Conservation (phyloP, 2,329 filamentous ascomycete genomes). For the Tolypocladium cylindrosporum region DNA sequence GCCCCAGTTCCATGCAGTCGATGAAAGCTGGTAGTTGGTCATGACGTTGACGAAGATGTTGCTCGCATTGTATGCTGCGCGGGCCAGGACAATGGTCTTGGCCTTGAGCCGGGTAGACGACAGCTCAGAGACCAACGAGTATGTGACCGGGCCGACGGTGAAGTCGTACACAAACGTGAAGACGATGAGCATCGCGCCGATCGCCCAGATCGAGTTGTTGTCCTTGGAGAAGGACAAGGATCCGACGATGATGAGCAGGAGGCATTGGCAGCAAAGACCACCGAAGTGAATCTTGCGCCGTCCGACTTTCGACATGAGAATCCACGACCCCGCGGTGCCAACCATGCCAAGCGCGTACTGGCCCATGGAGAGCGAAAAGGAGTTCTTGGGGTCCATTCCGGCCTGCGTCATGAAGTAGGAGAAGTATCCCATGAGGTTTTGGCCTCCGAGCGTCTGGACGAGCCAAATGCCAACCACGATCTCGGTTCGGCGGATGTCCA, state of each 20-base stretch:
- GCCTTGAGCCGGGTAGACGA: conserved; percentile 43
- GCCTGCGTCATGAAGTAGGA: conserved; percentile 36
- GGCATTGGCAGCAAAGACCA: conserved; percentile 30
- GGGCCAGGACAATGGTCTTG: conserved; percentile 44
- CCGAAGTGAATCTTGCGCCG: conserved; percentile 38
- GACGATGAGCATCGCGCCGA: conserved; percentile 37
- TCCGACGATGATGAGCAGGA: conserved; percentile 30
- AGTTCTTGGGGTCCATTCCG: conserved; percentile 31
- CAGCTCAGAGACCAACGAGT: conserved; percentile 40
- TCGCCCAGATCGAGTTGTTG: conserved; percentile 28
- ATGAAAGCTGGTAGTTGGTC: conserved; percentile 37
- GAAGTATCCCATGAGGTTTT: conserved; percentile 39
- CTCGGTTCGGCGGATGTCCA: conserved; percentile 42
- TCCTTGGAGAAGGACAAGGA: conserved; percentile 24
- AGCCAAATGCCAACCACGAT: conserved; percentile 39
- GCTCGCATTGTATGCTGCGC: conserved; percentile 30
- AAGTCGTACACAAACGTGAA: conserved; percentile 45
- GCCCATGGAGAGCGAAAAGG: conserved; percentile 35
- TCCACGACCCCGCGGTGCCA: conserved; percentile 41
- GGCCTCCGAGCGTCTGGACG: conserved; percentile 37
- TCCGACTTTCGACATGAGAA: conserved; percentile 36
- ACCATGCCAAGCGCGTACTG: conserved; percentile 40
- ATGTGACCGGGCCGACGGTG: conserved; percentile 44
- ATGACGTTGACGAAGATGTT: conserved; percentile 40
- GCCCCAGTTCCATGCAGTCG: conserved; percentile 35